Evolutionary conservation across 129 eudicot species (phyloP).

Genomic region (Centaurea solstitialis): DNA sequence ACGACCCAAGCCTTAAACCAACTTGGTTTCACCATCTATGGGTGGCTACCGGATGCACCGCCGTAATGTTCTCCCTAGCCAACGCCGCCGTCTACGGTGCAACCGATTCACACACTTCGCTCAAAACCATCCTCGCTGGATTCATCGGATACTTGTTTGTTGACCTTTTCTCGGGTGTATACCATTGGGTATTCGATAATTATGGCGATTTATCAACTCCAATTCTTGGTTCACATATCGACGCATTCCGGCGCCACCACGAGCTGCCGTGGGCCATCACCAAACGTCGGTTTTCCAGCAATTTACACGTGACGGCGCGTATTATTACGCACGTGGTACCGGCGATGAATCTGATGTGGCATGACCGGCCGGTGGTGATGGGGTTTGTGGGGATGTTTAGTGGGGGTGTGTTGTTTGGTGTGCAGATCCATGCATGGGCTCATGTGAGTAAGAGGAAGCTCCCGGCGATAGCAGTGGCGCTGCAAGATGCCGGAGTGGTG

Average conservation of each 20-base stretch:
- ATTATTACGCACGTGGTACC: constrained; percentile 35
- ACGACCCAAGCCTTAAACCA: constrained; percentile 49
- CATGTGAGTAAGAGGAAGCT: constrained; percentile 82
- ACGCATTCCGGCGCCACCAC: constrained; percentile 67
- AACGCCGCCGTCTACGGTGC: constrained; percentile 28
- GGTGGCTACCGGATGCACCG: constrained; percentile 64
- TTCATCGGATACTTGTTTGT: constrained; percentile 49
- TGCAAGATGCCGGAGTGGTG: constrained; percentile 71
- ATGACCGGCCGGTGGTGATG: constrained; percentile 24
- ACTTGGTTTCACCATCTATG: constrained; percentile 67
- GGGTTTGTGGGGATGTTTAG: constrained; percentile 46
- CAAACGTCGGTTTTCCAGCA: constrained; percentile 52
- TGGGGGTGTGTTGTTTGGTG: constrained; percentile 65
- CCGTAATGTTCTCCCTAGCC: constrained; percentile 51
- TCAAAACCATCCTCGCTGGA: constrained; percentile 51
- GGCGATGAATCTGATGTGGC: constrained; percentile 44
- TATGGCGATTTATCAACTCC: constrained; percentile 57
- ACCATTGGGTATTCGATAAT: constrained; percentile 76
- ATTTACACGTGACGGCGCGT: constrained; percentile 49
- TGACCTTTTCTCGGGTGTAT: constrained; percentile 71
- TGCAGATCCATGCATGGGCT: constrained; percentile 72
- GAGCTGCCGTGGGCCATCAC: constrained; percentile 61
- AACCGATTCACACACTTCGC: constrained; percentile 38
- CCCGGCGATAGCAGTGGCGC: constrained; percentile 58
- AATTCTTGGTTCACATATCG: constrained; percentile 56